Evolutionary conservation across 768 basidiomycete genomes (phyloP), one percentile per base, ranked within the genome.

Genomic region (Dentipellis sp.): DNA sequence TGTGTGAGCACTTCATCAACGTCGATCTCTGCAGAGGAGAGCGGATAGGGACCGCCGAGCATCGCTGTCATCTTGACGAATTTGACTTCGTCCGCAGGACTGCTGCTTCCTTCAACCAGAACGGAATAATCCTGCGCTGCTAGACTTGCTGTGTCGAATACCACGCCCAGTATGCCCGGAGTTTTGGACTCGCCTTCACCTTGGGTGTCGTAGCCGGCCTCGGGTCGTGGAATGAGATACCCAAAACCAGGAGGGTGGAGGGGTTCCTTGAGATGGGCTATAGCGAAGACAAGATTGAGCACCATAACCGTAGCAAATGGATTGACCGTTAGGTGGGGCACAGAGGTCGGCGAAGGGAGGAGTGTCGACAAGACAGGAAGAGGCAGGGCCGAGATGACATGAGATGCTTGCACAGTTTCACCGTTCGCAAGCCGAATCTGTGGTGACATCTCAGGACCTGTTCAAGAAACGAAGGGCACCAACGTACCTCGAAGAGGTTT

Each of bases 211-310:
- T 89, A 87, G 19, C 76, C 84, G 4, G 68, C 68, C 35, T 69
- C 71, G 0, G 88, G 83, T 14, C 94, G 88, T 0, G 94, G 93
- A 53, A 97, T 78, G 65, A 99, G 85, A 72, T 94, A 97, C 9
- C 95, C 95, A 67, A 97, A 99, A 3, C 95, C 95, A 2, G 77
- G 76, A 0, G 93, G 92, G 62, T 92, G 87, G 50, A 94, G 76
- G 21, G 66, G 63, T 21, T 67, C 56, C 71, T 65, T 37, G 62
- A 53, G 21, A 72, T 67, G 34, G 78, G 66, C 59, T 66, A 54
- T 65, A 46, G 82, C 73, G 73, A 95, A 97, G 60, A 97, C 79
- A 64, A 98, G 74, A 72, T 91, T 95, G 62, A 94, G 72, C 38
- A 97, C 91, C n/a, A 80, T 83, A 56, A 97, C 92, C 10, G 87